phyloP scores from a whole-genome alignment of 768 basidiomycete genomes.

The Kwoniella europaea region DNA sequence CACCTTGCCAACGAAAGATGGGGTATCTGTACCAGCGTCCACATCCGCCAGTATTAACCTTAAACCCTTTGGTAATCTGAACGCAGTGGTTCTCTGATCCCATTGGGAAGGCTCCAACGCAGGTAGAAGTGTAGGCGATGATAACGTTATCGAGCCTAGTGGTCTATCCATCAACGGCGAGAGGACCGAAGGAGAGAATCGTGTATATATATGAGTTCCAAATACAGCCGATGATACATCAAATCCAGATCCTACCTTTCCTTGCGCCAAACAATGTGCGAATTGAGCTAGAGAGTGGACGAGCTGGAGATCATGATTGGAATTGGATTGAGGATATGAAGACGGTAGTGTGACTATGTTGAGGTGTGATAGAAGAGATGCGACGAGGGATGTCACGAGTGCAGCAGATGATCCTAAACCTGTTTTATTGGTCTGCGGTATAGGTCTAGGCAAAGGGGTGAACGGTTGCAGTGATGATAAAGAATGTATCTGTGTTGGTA shows the following conservation, averaged over 20 bases:
- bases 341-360: slow-evolving; percentile 63
- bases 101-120: slow-evolving; percentile 62
- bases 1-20: slow-evolving; percentile 88
- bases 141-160: slow-evolving; percentile 5
- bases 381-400: slow-evolving; percentile 90
- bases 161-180: slow-evolving; percentile 51
- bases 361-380: slow-evolving; percentile 79
- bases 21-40: slow-evolving; percentile 93
- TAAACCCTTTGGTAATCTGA: slow-evolving; percentile 81
- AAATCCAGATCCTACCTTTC: slow-evolving; percentile 97
- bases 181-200: slow-evolving; percentile 64
- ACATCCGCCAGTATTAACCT: slow-evolving; percentile 92
- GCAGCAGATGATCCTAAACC: slow-evolving; percentile 97
- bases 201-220: slow-evolving; percentile 89
- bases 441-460: slow-evolving; percentile 68
- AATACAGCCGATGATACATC: slow-evolving; percentile 93
- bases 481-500: slow-evolving; percentile 70
- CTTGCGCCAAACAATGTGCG: slow-evolving; percentile 93
- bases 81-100: slow-evolving; percentile 72
- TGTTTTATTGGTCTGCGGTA: slow-evolving; percentile 93
- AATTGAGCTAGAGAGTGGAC: slow-evolving; percentile 94
- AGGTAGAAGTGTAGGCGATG: slow-evolving; percentile 15
- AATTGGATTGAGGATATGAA: slow-evolving; percentile 59
- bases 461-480: slow-evolving; percentile 78
- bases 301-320: slow-evolving; percentile 59